Evolutionary conservation across 495 filamentous ascomycete genomes (phyloP), one percentile per base, ranked within the genome.

Genomic region (Aspergillus homomorphus): DNA sequence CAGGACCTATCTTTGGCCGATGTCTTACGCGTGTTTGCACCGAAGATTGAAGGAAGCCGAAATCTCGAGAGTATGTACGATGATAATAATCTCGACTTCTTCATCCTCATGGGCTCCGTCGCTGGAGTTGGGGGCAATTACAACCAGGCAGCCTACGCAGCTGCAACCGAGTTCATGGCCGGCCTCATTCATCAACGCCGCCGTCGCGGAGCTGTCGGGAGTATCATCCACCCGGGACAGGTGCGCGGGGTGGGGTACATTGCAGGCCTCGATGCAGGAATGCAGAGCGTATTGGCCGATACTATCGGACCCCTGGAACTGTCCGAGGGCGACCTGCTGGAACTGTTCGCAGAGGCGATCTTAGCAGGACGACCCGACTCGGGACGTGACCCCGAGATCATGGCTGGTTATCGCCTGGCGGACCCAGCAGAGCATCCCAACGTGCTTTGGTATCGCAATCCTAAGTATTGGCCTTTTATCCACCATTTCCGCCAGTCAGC

Each of bases 141-240:
- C 18, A 69, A 65, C 22, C 82, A 85, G 59, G 67, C 74, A 23
- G 79, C 79, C 64, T 85, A 85, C 59, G 65, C 74, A 0, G 77
- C 81, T 0, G 82, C 77, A 9, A 84, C 82, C 60, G 71, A 75
- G 67, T 86, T 81, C 72, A 74, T 60, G 73, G 73, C 60, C 7
- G 55, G 60, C 12, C 54, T 81, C 1, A 71, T 67, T 0, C 28
- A 50, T 2, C 61, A 76, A 49, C 64, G 79, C 0, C 54, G 69
- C 21, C 54, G 33, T n/a, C 67, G 73, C 1, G 75, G 76, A 5
- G 28, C 66, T 1, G 67, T 60, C 23, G 69, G 23, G 0, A 59
- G 53, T 48, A 33, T 59, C 15, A 61, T 74, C n/a, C 26, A 66
- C 33, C 61, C 66, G 20, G 38, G 22, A 5, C 20, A 33, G 0